A percentile compares a stretch with the other conserved stretches of the same genome.
Conservation (phyloP, 345 rosid genomes). For the Microthlaspi erraticum region DNA sequence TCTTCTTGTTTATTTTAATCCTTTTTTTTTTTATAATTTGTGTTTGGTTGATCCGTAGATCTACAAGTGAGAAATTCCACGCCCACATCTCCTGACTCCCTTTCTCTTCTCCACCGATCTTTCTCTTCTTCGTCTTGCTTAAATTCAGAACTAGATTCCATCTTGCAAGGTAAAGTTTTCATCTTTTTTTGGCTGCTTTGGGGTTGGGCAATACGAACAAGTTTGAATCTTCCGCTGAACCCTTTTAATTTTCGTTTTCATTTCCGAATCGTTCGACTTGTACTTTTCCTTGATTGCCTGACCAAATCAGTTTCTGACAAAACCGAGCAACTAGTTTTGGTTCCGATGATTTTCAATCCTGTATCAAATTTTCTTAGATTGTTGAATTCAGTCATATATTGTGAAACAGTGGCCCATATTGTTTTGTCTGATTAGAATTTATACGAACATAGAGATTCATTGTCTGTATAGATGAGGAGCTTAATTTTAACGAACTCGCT, state of each 20-base stretch:
- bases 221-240: neutral
- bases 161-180: slow-evolving; percentile 47
- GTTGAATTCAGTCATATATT: neutral
- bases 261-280: neutral
- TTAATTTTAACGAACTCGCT: no score
- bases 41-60: slow-evolving; percentile 62
- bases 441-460: no score
- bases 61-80: slow-evolving; percentile 46
- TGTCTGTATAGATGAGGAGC: no score
- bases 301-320: neutral
- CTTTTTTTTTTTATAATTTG: neutral
- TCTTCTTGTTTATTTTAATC: slow-evolving; percentile 2
- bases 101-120: slow-evolving; percentile 22
- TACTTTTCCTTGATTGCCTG: slow-evolving; percentile 9
- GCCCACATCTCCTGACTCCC: slow-evolving; percentile 41
- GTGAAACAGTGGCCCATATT: no score
- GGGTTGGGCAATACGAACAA: neutral
- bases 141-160: slow-evolving; percentile 29
- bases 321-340: neutral
- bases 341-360: neutral
- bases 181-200: neutral
- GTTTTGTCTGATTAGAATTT: no score
- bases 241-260: neutral
- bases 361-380: neutral
- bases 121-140: slow-evolving; percentile 32